Base-by-base conservation (phyloP, 1,284 basidiomycete genomes). In the Coniferiporia weirii region DNA sequence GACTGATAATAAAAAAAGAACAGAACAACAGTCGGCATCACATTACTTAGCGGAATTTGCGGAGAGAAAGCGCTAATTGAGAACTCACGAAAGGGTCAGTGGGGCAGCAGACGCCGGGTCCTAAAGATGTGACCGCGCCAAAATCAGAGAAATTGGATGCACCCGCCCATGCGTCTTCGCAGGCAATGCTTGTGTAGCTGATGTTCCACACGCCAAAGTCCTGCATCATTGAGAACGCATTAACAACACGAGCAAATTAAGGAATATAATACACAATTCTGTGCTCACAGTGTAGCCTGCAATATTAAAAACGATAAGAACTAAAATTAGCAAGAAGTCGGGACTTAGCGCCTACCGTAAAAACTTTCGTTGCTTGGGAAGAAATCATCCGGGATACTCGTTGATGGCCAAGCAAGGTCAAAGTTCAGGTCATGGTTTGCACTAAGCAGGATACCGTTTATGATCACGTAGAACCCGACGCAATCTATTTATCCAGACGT, bases 151-250 rank as follows among this genome's bases (percentile, higher is more conserved):
- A 68, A 59, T 83, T 74, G n/a, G 74, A 75, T 46, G 72, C 76
- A 5, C 89, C 89, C 22, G 75, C 71, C 89, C 89, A 91, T 56
- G 79, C 69, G 2, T 72, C 57, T 5, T 77, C 60, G 66, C 89
- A 91, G 44, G 81, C 70, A 7, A 89, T 81, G 43, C 72, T 75
- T 63, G 81, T 69, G 67, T 91, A 91, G 38, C 77, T 83, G 63
- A 89, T 76, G 66, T 89, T 89, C 89, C 89, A 91, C n/a, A 90
- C 81, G 52, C 89, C 87, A 72, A 90, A 91, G 66, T 90, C 88
- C 85, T 87, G 59, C 57, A 44, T 40, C 15, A 35, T 40, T 60
- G 15, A 7, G 56, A n/a, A 13, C 17, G 10, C 17, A 13, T 46
- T n/a, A 9, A 17, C 17, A n/a, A 8, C 8, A 22, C 59, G 17